Evolutionary conservation across 2,329 filamentous ascomycete genomes (phyloP), one percentile per base, ranked within the genome.

Genomic region (Penicillium sp.): DNA sequence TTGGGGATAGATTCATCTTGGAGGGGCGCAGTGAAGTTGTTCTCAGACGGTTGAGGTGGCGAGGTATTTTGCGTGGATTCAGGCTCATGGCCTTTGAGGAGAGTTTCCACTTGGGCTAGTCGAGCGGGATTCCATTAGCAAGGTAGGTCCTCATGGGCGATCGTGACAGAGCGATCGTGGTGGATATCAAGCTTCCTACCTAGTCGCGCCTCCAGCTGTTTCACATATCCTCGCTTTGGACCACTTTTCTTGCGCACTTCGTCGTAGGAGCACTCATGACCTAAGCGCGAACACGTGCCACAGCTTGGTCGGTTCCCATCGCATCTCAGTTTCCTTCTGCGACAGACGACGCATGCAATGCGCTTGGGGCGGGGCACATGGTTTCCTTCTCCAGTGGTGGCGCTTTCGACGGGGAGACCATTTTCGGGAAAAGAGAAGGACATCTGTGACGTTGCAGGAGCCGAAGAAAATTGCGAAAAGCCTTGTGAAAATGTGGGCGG

Each of bases 201-300:
- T 57, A 98, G 69, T 62, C 92, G 79, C 61, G 93, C 89, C 66
- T 96, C 92, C 52, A 96, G 68, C 42, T 88, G 83, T 71, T 95
- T 95, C 45, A 95, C 89, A 61, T 95, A 95, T 54, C 89, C 89
- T 60, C 89, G 77, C 71, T 95, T 95, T 2, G 89, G 89, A 2
- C 89, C 89, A 62, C 88, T 94, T 77, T 95, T 95, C 68, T 87
- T 85, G 60, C 89, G 79, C 54, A 90, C 83, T 68, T 95, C 88
- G 59, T 95, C 88, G 60, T 95, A 95, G 44, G 84, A 81, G 68
- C 89, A 95, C 38, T 82, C 77, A 64, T 95, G 89, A 29, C 85
- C 82, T 34, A 95, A 70, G n/a, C 89, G 75, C 20, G 84, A 80
- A 64, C 89, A 95, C 16, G 88, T 95, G 54, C 84, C 87, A 61